Base-by-base conservation (phyloP, 1,284 basidiomycete genomes). In the Tetrapyrgos nigripes region DNA sequence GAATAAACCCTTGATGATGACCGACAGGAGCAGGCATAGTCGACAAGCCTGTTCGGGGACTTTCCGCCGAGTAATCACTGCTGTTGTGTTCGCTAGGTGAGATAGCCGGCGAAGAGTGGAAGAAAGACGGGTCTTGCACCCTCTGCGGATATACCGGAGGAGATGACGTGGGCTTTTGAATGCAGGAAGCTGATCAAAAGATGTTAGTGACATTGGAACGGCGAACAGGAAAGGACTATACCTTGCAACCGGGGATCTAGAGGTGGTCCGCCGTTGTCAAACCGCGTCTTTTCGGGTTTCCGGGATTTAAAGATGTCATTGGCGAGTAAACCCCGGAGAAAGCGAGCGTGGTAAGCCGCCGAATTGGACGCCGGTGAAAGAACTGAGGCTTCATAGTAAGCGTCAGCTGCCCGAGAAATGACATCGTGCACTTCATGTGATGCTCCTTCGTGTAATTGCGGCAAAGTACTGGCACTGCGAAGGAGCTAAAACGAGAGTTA, bases 301-400 rank as follows among this genome's bases (percentile, higher is more conserved):
- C 83, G 82, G 55, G 78, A 72, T 65, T 82, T 83, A 66, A 85
- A 80, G 61, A 81, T 78, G 64, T 91, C 88, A 63, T 83, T 82
- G n/a, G 79, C 78, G 26, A 92, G 79, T 48, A 93, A 77, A 55
- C 82, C 85, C 65, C 84, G 83, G 46, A 93, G 76, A 75, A 93
- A 93, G 44, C 91, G 87, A 43, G 89, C 83, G 66, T 93, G 92
- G 64, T 86, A 86, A 33, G 83, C 82, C 9, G 87, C 85, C 26
- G 84, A 81, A 23, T 83, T 83, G 43, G 83, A 85, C 11, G 83
- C 81, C 19, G 82, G 81, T n/a, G 85, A 86, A 59, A 83, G 73
- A 44, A 79, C 73, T 5, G 88, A 86, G 3, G 88, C 88, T 57
- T 87, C 86, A 52, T 86, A 79, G 68, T 92, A 93, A 0, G 91